Evolutionary conservation across 768 basidiomycete genomes (phyloP).

Genomic region (Tulasnella sp.): DNA sequence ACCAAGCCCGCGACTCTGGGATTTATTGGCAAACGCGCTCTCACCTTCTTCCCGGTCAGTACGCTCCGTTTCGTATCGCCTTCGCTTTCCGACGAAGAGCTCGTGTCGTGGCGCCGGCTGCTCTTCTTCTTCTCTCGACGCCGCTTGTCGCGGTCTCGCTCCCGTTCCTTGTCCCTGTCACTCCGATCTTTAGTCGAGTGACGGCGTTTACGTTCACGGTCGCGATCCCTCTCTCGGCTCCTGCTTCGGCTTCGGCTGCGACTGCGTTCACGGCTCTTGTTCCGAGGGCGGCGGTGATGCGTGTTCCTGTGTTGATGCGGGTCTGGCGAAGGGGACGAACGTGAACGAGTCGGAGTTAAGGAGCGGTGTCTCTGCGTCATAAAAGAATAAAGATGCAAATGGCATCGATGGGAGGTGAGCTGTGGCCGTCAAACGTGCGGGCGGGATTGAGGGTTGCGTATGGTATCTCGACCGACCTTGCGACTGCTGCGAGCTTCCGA

Average conservation of each 20-base stretch:
- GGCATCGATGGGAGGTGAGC: neutral
- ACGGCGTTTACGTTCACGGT: neutral
- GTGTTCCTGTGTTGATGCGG: neutral
- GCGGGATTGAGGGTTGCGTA: neutral
- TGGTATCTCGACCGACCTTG: neutral
- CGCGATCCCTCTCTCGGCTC: neutral
- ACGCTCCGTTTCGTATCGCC: neutral
- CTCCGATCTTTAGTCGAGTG: neutral
- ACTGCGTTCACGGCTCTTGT: neutral
- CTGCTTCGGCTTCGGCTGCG: neutral
- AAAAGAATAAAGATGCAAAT: neutral
- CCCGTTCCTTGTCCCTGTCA: neutral
- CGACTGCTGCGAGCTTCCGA: neutral
- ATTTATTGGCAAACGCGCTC: neutral
- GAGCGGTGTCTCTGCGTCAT: neutral
- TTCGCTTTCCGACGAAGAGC: neutral
- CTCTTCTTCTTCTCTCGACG: constrained; percentile 4
- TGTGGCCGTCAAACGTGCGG: neutral
- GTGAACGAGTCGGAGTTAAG: neutral
- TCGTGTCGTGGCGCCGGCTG: neutral
- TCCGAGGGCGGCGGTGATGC: neutral
- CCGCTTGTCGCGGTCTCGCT: neutral
- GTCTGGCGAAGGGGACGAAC: neutral
- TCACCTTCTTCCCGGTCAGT: constrained; percentile 5
- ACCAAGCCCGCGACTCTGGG: neutral